A percentile compares a stretch with the other conserved stretches of the same genome.
Conservation (phyloP, 2,329 filamentous ascomycete genomes). For the Colletotrichum falcatum region DNA sequence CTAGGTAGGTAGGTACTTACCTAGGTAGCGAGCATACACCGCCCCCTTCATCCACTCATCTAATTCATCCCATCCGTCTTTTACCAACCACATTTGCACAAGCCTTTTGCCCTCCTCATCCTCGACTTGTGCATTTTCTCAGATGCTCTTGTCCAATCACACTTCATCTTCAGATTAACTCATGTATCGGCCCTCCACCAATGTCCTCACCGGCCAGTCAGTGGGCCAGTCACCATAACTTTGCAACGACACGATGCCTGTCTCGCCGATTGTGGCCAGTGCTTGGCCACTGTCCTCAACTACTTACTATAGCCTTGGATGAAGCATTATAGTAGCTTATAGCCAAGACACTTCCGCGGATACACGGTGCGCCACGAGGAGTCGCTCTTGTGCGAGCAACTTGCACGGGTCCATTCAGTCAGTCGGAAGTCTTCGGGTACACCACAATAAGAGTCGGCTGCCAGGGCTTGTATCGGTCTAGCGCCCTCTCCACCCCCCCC, state of each 20-base stretch:
- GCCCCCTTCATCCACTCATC: neutral
- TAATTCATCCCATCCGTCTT: conserved; percentile 4
- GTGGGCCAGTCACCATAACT: neutral
- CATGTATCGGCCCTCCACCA: conserved; percentile 15
- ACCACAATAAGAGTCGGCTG: neutral
- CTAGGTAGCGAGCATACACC: conserved; percentile 1
- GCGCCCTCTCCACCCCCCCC: conserved; percentile 3
- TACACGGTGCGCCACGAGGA: neutral
- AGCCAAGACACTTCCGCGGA: conserved; percentile 6
- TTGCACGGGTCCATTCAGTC: neutral
- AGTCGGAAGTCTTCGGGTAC: neutral
- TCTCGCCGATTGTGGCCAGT: neutral
- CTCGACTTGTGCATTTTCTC: conserved; percentile 16
- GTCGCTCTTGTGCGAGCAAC: neutral
- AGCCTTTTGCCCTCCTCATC: conserved; percentile 9
- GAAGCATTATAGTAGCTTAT: neutral
- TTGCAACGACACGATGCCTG: neutral
- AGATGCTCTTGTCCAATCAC: conserved; percentile 33
- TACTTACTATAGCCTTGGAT: neutral
- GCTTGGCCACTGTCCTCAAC: neutral
- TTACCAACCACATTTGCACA: conserved; percentile 5
- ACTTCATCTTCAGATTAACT: neutral
- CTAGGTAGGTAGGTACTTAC: too few species aligned
- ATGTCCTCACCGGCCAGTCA: neutral
- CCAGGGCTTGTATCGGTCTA: conserved; percentile 2